Percentiles rank a stretch among this genome's conserved stretches.
Conservation (phyloP, 169 alveolate species). For the Cryptosporidium tyzzeri region DNA sequence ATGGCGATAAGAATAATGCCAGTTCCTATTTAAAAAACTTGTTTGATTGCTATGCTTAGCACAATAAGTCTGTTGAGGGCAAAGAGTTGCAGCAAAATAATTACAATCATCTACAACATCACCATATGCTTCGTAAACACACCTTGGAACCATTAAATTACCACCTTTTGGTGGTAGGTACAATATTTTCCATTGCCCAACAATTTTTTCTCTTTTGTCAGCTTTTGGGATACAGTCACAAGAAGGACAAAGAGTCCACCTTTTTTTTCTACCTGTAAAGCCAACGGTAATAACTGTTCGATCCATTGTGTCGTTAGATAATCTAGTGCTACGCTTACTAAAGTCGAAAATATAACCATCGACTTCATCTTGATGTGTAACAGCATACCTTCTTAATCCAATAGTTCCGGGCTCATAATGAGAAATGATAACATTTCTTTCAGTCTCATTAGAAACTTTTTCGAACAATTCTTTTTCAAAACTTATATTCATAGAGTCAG, state of each 20-base stretch:
- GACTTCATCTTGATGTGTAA: conserved; percentile 74
- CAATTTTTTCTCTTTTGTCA: conserved; percentile 71
- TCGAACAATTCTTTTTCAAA: conserved; percentile 65
- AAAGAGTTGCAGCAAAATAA: conserved; percentile 74
- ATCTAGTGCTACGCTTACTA: conserved; percentile 65
- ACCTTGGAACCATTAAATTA: conserved; percentile 67
- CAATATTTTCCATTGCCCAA: conserved; percentile 71
- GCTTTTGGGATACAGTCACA: conserved; percentile 75
- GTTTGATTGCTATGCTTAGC: conserved; percentile 74
- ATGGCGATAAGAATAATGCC: conserved; percentile 74
- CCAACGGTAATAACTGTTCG: conserved; percentile 73
- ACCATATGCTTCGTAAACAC: conserved; percentile 75
- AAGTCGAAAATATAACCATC: conserved; percentile 75
- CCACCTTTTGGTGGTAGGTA: conserved; percentile 74
- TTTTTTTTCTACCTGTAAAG: conserved; percentile 69
- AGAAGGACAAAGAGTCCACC: conserved; percentile 76
- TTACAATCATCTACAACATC: conserved; percentile 75
- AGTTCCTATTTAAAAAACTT: conserved; percentile 61
- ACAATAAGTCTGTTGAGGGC: conserved; percentile 75
- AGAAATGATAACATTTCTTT: conserved; percentile 51
- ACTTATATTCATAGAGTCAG: conserved; percentile 25
- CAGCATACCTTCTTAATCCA: conserved; percentile 73
- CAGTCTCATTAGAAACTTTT: conserved; percentile 42
- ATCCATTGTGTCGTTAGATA: conserved; percentile 72
- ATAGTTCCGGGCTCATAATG: conserved; percentile 74